phyloP scores from a whole-genome alignment of 495 filamentous ascomycete genomes.

The Barbatosphaeria neglecta region DNA sequence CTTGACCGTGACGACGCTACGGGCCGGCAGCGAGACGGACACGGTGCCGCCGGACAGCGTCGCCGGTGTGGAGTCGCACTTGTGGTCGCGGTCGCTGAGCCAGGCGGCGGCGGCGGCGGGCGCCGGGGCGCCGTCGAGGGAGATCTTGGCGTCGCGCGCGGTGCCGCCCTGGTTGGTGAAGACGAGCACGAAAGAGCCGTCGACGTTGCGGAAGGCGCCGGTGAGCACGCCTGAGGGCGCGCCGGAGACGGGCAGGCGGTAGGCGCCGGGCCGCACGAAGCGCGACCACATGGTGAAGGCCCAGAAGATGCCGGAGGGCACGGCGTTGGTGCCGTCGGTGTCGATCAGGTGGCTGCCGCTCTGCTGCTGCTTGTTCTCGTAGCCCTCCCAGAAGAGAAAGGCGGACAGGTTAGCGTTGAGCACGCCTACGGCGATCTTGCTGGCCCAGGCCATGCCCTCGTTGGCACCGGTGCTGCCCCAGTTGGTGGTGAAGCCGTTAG shows the following conservation, averaged over 20 bases:
- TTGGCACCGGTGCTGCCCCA: slow-evolving; percentile 31
- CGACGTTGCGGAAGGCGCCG: slow-evolving; percentile 31
- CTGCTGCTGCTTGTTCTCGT: slow-evolving; percentile 20
- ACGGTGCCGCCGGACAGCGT: slow-evolving; percentile 7
- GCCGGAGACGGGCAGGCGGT: slow-evolving; percentile 23
- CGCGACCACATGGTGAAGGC: slow-evolving; percentile 31
- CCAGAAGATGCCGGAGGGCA: slow-evolving; percentile 30
- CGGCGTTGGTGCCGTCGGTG: slow-evolving; percentile 15
- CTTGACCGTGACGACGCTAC: slow-evolving; percentile 16
- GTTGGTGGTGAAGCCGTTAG: slow-evolving; percentile 15
- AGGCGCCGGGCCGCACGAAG: slow-evolving; percentile 31
- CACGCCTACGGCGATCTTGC: slow-evolving; percentile 30
- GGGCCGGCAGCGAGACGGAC: slow-evolving; percentile 10
- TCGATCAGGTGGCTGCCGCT: slow-evolving; percentile 23
- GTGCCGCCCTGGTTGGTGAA: slow-evolving; percentile 30
- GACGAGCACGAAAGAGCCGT: slow-evolving; percentile 26
- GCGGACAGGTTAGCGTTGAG: slow-evolving; percentile 27
- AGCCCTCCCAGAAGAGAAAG: slow-evolving; percentile 39
- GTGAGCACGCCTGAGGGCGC: slow-evolving; percentile 21
- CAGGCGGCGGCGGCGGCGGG: slow-evolving; percentile 8
- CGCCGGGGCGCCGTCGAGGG: slow-evolving; percentile 9
- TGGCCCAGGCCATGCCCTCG: slow-evolving; percentile 42
- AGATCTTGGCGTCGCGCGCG: slow-evolving; percentile 10
- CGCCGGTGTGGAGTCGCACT: slow-evolving; percentile 5
- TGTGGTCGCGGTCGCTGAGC: slow-evolving; percentile 13